Conservation (phyloP, 257 asterid genomes). For the Paraleonurus japonicus region DNA sequence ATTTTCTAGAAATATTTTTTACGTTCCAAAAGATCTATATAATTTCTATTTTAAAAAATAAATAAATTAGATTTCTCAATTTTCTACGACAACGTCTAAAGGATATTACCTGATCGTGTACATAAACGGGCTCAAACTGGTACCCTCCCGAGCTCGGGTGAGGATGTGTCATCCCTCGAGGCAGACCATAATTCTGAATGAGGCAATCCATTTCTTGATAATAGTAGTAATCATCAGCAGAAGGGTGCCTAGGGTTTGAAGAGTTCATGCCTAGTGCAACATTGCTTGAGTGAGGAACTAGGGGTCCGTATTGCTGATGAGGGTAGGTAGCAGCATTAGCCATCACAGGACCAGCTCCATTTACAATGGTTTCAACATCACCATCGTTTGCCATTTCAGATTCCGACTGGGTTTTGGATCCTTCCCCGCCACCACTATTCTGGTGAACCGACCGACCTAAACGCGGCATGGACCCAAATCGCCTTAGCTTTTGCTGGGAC, state of each 20-base stretch:
- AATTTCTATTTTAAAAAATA: too few relatives aligned
- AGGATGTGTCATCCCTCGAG: conserved; percentile 19
- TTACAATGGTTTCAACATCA: background rate
- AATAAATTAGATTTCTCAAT: too few relatives aligned
- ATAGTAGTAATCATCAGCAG: conserved; percentile 19
- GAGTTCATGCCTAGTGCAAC: background rate
- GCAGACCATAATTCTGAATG: conserved; percentile 11
- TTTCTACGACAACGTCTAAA: too few relatives aligned
- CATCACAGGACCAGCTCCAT: background rate
- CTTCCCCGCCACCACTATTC: background rate
- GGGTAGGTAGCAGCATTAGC: background rate
- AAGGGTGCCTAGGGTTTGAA: conserved; percentile 18
- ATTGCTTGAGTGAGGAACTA: conserved; percentile 6
- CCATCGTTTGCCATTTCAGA: background rate
- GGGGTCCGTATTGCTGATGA: conserved; percentile 2
- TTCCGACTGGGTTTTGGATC: conserved; percentile 3
- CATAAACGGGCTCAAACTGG: background rate
- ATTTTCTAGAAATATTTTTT: too few relatives aligned
- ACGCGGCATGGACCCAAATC: conserved; percentile 49
- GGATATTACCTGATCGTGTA: conserved; percentile 28
- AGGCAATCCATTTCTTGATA: conserved; percentile 26
- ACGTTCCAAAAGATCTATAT: too few relatives aligned
- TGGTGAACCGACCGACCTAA: background rate
- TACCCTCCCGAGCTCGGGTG: background rate
- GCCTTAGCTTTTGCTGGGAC: conserved; percentile 25